A percentile compares a stretch with the other conserved stretches of the same genome.
phyloP scores from a whole-genome alignment of 495 filamentous ascomycete species.

The Penicillium riverlandense region DNA sequence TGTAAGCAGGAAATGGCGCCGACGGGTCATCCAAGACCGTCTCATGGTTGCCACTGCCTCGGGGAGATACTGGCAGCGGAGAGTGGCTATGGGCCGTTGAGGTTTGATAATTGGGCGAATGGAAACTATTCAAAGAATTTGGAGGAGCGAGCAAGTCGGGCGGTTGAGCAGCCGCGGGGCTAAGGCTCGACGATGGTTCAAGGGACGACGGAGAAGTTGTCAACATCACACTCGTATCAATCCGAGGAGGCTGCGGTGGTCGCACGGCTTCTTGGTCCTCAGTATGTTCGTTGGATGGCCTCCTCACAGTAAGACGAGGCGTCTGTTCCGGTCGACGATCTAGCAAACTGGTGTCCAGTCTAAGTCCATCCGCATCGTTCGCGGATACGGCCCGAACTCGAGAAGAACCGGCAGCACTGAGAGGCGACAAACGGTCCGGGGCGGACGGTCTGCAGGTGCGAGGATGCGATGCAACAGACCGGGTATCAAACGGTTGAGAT shows the following conservation, averaged over 20 bases:
- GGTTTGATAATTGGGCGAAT: constrained; percentile 28
- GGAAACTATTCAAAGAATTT: constrained; percentile 26
- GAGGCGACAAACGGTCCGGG: constrained; percentile 23
- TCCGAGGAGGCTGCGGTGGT: constrained; percentile 9
- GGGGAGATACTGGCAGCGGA: constrained; percentile 26
- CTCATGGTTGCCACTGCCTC: constrained; percentile 11
- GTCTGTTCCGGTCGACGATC: constrained; percentile 10
- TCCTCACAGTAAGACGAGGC: constrained; percentile 24
- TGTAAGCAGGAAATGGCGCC: constrained; percentile 46
- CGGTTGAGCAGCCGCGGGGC: constrained; percentile 14
- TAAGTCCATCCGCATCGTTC: constrained; percentile 48
- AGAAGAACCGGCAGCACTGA: constrained; percentile 20
- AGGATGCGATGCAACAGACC: constrained; percentile 42
- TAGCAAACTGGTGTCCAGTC: constrained; percentile 29
- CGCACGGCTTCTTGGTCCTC: background rate
- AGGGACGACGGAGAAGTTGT: constrained; percentile 37
- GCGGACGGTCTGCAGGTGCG: constrained; percentile 17
- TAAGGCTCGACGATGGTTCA: constrained; percentile 14
- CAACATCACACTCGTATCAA: constrained; percentile 11
- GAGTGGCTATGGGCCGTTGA: constrained; percentile 16
- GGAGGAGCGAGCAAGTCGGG: constrained; percentile 31
- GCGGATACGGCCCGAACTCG: constrained; percentile 58
- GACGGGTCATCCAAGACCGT: constrained; percentile 21
- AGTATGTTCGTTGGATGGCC: constrained; percentile 22
- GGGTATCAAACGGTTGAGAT: constrained; percentile 40